Base-by-base conservation (phyloP, 371 early-diverging fungal species). In the Mucor plumbeus region DNA sequence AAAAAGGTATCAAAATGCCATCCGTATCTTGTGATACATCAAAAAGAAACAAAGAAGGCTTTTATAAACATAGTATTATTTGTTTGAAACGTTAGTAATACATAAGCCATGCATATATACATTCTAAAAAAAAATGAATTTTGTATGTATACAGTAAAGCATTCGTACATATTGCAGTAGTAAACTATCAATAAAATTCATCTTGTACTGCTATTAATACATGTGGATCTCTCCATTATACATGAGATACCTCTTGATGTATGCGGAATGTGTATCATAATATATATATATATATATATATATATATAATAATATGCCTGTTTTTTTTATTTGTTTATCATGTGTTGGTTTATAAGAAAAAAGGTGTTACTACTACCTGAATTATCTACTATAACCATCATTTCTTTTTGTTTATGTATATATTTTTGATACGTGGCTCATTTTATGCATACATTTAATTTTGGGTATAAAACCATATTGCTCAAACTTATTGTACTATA, bases 1-100 rank as follows among this genome's bases (percentile, higher is more conserved):
- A 31, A 53, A 14, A 53, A 53, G 53, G 53, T 53, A 53, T 53
- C 53, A 53, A 53, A 53, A 53, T 53, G 53, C 53, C 53, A 53
- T 53, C 53, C 26, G 53, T 14, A 53, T 21, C 53, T 31, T 53
- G 53, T 53, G 53, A 53, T 53, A 53, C 53, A 53, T 53, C 57
- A 35, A 56, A 56, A 47, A 5, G 11, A 19, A 47, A 47, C 2
- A 47, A 4, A 47, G n/a, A 7, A 56, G 34, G 36, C 5, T 56
- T 56, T 35, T 36, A 35, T 56, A 56, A 35, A 36, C 57, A 56
- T 17, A 36, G 34, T 1, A 26, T 26, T 26, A 26, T 26, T 26
- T 26, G 57, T 14, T 56, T 34, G 35, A 56, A 56, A 56, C 57
- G 55, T 26, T 26, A 26, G 26, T 26, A 26, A 26, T 26, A 26